Conservation (phyloP, 805 yeast species). For the Candida adriatica region DNA sequence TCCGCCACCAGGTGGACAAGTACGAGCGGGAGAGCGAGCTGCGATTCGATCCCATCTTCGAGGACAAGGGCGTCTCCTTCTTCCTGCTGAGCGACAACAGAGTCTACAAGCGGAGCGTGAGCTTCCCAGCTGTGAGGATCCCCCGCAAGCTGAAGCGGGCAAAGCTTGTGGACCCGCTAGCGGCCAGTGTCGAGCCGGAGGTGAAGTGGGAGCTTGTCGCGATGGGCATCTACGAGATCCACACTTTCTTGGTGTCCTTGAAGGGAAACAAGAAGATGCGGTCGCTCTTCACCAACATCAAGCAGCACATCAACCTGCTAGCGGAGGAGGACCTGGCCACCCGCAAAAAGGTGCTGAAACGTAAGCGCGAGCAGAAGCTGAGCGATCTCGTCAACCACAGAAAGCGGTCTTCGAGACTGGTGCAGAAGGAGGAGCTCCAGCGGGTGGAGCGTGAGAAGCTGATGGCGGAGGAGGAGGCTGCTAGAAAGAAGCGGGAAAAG, state of each 20-base stretch:
- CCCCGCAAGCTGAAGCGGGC: conserved; percentile 28
- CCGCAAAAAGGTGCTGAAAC: conserved; percentile 44
- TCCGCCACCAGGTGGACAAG: conserved; percentile 41
- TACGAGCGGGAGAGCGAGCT: conserved; percentile 24
- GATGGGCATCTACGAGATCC: conserved; percentile 38
- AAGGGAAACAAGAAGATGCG: conserved; percentile 24
- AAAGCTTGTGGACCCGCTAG: conserved; percentile 23
- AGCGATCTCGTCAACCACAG: conserved; percentile 57
- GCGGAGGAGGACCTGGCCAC: conserved; percentile 43
- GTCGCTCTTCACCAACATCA: conserved; percentile 27
- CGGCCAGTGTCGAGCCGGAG: conserved; percentile 30
- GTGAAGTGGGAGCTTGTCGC: conserved; percentile 34
- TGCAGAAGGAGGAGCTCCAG: conserved; percentile 58
- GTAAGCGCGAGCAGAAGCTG: conserved; percentile 59
- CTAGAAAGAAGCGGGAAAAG: conserved; percentile 20
- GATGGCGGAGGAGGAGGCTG: conserved; percentile 32
- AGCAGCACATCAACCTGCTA: conserved; percentile 27
- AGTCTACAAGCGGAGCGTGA: conserved; percentile 34
- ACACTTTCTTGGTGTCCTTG: conserved; percentile 25
- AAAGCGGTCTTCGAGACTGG: conserved; percentile 68
- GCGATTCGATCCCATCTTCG: conserved; percentile 27
- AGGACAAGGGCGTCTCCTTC: conserved; percentile 21
- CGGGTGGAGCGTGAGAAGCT: conserved; percentile 28
- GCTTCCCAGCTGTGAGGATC: conserved; percentile 27
- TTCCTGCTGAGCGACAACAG: conserved; percentile 45